phyloP scores from a whole-genome alignment of 371 early-diverging fungal genomes.

The Mucor indicus region DNA sequence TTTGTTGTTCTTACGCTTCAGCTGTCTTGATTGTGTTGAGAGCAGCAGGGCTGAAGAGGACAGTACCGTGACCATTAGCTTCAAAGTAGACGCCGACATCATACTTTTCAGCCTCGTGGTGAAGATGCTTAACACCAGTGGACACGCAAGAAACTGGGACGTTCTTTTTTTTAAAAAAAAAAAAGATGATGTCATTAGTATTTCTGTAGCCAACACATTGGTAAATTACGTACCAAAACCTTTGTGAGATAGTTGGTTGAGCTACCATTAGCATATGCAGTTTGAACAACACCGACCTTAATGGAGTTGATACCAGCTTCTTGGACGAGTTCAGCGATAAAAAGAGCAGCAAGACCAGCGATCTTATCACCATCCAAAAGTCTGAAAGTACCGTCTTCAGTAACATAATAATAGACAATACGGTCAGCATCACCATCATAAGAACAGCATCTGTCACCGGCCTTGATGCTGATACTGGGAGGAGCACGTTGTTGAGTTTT shows the following conservation, averaged over 20 bases:
- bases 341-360: constrained; percentile 89
- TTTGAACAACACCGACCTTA: constrained; percentile 97
- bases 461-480: constrained; percentile 54
- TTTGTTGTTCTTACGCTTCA: constrained; percentile 57
- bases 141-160: constrained; percentile 93
- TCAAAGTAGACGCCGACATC: constrained; percentile 99
- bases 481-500: constrained; percentile 89
- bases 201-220: neutral
- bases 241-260: constrained; percentile 90
- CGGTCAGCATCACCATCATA: constrained; percentile 99
- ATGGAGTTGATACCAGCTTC: constrained; percentile 73
- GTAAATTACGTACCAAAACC: constrained; percentile 58
- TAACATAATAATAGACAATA: constrained; percentile 92
- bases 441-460: constrained; percentile 80
- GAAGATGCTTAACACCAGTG: constrained; percentile 99
- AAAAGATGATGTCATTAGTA: neutral
- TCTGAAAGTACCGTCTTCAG: constrained; percentile 69
- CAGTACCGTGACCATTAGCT: constrained; percentile 99
- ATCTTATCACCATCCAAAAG: constrained; percentile 98
- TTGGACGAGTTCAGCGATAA: constrained; percentile 84
- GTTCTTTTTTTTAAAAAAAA: constrained; percentile 42
- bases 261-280: constrained; percentile 98
- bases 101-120: constrained; percentile 95
- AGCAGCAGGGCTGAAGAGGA: constrained; percentile 89
- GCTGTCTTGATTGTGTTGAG: constrained; percentile 71